These are phyloP conservation scores for Calocybe cyanea DNA, from an alignment of 768 basidiomycete genomes.

Conservation along the genomic window DNA sequence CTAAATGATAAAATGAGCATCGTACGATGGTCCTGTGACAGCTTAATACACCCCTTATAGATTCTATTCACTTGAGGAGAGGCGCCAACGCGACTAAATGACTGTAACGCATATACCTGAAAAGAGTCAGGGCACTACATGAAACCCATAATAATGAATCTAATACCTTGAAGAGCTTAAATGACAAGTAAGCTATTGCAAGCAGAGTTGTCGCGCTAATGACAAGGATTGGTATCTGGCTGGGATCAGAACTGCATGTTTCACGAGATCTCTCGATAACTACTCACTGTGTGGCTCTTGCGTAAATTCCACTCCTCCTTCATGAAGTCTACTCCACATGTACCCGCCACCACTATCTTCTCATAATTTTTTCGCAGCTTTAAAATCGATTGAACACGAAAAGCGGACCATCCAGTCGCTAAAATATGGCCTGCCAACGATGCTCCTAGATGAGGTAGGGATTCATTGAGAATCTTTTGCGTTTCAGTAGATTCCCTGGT, in stretches of 20 bases:
- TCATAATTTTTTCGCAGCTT: conserved; percentile 29
- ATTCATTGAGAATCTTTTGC: conserved; percentile 44
- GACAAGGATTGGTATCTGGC: conserved; percentile 38
- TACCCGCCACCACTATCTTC: conserved; percentile 28
- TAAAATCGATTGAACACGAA: conserved; percentile 32
- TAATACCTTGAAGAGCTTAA: conserved; percentile 39
- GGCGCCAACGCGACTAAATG: conserved; percentile 48
- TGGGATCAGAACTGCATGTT: neutral
- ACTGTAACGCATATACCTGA: conserved; percentile 41
- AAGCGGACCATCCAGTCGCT: conserved; percentile 45
- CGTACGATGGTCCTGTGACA: neutral
- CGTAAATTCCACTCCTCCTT: conserved; percentile 39
- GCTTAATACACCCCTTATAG: conserved; percentile 36
- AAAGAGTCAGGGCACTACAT: neutral
- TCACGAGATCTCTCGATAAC: neutral
- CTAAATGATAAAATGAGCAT: conserved; percentile 20
- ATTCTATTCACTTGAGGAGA: conserved; percentile 38
- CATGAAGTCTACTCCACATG: conserved; percentile 40
- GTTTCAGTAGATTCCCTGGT: neutral
- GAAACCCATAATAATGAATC: neutral
- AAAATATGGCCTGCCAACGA: conserved; percentile 43
- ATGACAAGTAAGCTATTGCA: conserved; percentile 33
- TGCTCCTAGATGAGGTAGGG: conserved; percentile 48
- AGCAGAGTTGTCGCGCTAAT: conserved; percentile 34
- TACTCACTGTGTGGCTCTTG: conserved; percentile 32